These are phyloP conservation scores for Vaccinium darrowii DNA, from an alignment of 148 eudicot species.

Conservation along the genomic window DNA sequence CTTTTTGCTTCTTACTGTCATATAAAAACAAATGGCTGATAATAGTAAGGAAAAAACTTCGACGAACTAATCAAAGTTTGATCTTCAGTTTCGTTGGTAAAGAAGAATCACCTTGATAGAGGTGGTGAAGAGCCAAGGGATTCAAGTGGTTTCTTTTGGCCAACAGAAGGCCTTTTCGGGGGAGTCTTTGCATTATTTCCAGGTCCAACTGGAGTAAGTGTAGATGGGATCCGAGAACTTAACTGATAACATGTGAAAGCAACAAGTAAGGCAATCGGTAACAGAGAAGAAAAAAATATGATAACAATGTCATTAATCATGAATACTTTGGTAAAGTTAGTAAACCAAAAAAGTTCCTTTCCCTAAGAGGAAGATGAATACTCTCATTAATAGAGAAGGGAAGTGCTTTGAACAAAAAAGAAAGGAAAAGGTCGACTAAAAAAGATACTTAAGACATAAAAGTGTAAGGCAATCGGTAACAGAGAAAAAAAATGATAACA, in stretches of 20 bases:
- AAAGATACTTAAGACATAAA: neutral
- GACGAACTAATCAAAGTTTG: neutral
- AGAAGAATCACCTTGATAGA: constrained; percentile 57
- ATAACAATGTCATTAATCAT: neutral
- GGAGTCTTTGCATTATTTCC: constrained; percentile 56
- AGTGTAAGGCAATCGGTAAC: neutral
- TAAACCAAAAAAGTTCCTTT: neutral
- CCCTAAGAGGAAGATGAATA: neutral
- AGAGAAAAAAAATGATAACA: neutral
- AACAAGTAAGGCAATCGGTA: constrained; percentile 15
- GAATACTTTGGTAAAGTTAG: neutral
- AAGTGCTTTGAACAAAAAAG: neutral
- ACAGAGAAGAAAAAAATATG: neutral
- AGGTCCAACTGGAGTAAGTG: constrained; percentile 33
- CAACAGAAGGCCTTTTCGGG: constrained; percentile 57
- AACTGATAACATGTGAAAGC: constrained; percentile 24
- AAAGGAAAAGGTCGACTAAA: neutral
- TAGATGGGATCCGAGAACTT: constrained; percentile 47
- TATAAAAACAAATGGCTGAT: neutral
- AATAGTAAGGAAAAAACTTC: constrained; percentile 3
- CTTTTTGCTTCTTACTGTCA: constrained; percentile 91
- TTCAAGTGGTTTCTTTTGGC: constrained; percentile 82
- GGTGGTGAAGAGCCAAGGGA: constrained; percentile 70
- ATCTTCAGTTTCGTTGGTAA: neutral
- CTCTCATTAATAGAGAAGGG: neutral